Evolutionary conservation across 2,329 filamentous ascomycete species (phyloP), one percentile per base, ranked within the genome.

Genomic region (Cercospora beticola): DNA sequence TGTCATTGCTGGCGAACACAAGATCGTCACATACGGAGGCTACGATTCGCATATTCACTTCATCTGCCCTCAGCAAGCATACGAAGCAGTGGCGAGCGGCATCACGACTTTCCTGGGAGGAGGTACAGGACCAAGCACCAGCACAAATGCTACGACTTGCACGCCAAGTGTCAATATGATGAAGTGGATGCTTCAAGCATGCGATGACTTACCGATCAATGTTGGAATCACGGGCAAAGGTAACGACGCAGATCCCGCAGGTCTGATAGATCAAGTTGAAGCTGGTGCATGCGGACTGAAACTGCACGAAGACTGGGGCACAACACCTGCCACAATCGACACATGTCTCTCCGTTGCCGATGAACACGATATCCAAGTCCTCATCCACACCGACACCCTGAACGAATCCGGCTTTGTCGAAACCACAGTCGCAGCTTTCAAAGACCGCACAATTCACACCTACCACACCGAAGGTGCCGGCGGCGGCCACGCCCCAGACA

Each of bases 341-440:
- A 86, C 90, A 1, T 97, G 94, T 76, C 86, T 97, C 10, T 62
- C 67, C 4, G 74, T 97, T 54, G 97, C 94, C 79, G 94, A 98
- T 75, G 91, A 97, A 77, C 87, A 92, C 65, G 94, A 98, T 76
- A 88, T 98, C 28, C 94, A 98, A 80, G 96, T 92, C 72, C 88
- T 97, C 72, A 96, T 98, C 75, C 94, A 97, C 79, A 97, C 94
- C 0, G 94, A 98, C 79, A 97, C 94, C 0, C 87, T 98, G 70
- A 98, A 98, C 80, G 94, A 98, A 80, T 94, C 92, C 18, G 94
- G 94, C n/a, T 98, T 97, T 76, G 94, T 98, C 62, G 94, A 97
- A 79, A 90, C 92, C 68, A 97, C 94, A 2, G 88, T 97, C 70
- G 87, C 84, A n/a, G 89, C 94, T 3, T 91, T 98, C 85, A 93